These are phyloP conservation scores for Geoglossum glabrum DNA, from an alignment of 495 filamentous ascomycete species.

Conservation along the genomic window DNA sequence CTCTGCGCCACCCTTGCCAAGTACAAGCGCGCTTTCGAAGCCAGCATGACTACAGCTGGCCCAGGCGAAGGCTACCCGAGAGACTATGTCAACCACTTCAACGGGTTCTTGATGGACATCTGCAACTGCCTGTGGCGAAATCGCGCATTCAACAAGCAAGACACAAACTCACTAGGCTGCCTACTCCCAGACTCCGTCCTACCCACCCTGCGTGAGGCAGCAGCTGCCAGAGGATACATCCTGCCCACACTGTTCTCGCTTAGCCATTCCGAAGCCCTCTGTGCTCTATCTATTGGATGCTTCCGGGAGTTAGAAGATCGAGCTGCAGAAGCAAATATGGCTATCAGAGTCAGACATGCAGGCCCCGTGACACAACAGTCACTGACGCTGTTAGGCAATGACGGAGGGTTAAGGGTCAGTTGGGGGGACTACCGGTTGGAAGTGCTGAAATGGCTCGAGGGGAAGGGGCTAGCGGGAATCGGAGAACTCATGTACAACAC, in stretches of 20 bases:
- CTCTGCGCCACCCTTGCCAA: conserved; percentile 43
- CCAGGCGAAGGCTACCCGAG: conserved; percentile 19
- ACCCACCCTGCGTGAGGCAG: conserved; percentile 27
- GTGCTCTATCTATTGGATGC: conserved; percentile 43
- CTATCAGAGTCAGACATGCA: conserved; percentile 33
- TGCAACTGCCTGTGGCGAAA: conserved; percentile 74
- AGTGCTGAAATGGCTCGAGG: conserved; percentile 53
- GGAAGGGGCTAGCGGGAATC: conserved; percentile 42
- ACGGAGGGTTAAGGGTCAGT: conserved; percentile 45
- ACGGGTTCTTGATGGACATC: conserved; percentile 75
- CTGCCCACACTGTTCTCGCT: conserved; percentile 45
- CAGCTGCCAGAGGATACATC: conserved; percentile 22
- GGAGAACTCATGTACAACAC: conserved; percentile 62
- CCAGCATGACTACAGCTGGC: conserved; percentile 24
- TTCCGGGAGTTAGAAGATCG: conserved; percentile 47
- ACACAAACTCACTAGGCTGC: conserved; percentile 55
- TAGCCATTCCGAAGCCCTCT: conserved; percentile 44
- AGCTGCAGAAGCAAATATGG: conserved; percentile 15
- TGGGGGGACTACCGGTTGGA: conserved; percentile 59
- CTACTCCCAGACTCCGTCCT: conserved; percentile 32
- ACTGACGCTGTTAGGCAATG: conserved; percentile 37
- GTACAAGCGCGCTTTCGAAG: conserved; percentile 62
- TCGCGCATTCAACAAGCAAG: conserved; percentile 46
- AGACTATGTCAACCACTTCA: conserved; percentile 47
- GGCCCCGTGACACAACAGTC: conserved; percentile 59